Conservation (phyloP, 177 flowering plant species). For the Telopea speciosissima region DNA sequence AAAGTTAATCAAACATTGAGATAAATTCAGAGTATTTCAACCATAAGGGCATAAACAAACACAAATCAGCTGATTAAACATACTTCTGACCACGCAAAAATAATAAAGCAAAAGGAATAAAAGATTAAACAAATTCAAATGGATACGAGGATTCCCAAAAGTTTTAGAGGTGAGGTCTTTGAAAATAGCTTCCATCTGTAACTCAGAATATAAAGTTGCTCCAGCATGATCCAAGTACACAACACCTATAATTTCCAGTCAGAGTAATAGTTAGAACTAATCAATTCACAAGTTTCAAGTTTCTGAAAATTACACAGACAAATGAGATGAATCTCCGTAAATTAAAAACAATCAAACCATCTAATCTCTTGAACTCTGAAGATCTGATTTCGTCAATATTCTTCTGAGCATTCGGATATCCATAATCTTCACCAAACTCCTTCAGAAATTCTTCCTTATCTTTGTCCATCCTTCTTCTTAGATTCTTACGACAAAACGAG, state of each 20-base stretch:
- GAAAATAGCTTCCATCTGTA: slow-evolving; percentile 70
- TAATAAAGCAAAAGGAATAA: too few species aligned
- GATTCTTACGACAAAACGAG: too few species aligned
- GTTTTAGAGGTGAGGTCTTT: slow-evolving; percentile 58
- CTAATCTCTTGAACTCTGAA: slow-evolving; percentile 77
- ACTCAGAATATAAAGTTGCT: slow-evolving; percentile 83
- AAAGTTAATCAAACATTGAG: too few species aligned
- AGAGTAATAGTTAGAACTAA: background rate
- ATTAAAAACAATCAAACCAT: slow-evolving; percentile 26
- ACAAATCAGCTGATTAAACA: background rate
- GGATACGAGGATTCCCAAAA: slow-evolving; percentile 99
- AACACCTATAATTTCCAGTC: slow-evolving; percentile 28
- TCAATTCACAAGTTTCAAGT: background rate
- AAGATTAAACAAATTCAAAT: background rate
- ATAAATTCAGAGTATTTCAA: background rate
- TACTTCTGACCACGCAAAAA: background rate
- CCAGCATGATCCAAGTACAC: slow-evolving; percentile 98
- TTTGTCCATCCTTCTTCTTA: slow-evolving; percentile 17
- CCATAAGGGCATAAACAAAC: too few species aligned
- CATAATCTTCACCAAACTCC: slow-evolving; percentile 75
- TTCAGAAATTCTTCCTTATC: slow-evolving; percentile 60
- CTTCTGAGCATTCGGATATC: slow-evolving; percentile 71
- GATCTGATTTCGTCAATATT: slow-evolving; percentile 69
- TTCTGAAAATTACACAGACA: background rate
- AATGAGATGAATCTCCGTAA: background rate